phyloP scores from a whole-genome alignment of 2,329 filamentous ascomycete species.

The Botrytis cinerea region DNA sequence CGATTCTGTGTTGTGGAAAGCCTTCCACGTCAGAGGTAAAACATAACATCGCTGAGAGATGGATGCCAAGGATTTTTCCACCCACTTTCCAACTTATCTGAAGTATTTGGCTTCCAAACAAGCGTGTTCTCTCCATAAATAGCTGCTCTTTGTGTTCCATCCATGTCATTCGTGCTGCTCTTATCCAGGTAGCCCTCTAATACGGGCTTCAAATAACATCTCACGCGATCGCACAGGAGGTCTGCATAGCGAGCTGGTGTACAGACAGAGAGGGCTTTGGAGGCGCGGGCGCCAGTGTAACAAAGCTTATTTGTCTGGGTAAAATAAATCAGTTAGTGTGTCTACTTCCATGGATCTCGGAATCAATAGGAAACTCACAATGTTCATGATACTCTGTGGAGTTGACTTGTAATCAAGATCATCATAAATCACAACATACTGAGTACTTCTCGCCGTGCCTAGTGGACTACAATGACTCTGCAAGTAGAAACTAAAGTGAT shows the following conservation, averaged over 20 bases:
- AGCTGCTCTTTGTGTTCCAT: background rate
- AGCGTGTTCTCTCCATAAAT: background rate
- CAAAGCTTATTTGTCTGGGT: conserved; percentile 76
- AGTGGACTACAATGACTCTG: background rate
- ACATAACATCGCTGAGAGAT: background rate
- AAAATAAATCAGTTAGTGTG: background rate
- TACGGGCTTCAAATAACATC: conserved; percentile 60
- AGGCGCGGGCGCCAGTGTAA: conserved; percentile 78
- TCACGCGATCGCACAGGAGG: conserved; percentile 73
- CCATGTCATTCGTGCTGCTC: background rate
- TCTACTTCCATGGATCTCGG: background rate
- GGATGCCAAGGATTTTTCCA: conserved; percentile 5
- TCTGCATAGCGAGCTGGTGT: conserved; percentile 90
- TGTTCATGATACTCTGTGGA: conserved; percentile 34
- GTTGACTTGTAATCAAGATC: conserved; percentile 62
- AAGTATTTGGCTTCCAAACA: background rate
- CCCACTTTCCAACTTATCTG: background rate
- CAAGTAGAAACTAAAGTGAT: conserved; percentile 12
- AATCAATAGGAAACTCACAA: background rate
- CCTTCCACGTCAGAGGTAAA: background rate
- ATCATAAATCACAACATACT: conserved; percentile 6
- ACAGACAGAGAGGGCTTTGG: conserved; percentile 81
- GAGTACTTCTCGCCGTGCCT: conserved; percentile 17
- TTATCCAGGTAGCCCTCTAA: background rate
- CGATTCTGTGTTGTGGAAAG: background rate